Percentiles rank a stretch among this genome's conserved stretches.
These are phyloP conservation scores for Panicum miliaceum DNA, from an alignment of 176 grass and related monocot genomes.

Conservation along the genomic window DNA sequence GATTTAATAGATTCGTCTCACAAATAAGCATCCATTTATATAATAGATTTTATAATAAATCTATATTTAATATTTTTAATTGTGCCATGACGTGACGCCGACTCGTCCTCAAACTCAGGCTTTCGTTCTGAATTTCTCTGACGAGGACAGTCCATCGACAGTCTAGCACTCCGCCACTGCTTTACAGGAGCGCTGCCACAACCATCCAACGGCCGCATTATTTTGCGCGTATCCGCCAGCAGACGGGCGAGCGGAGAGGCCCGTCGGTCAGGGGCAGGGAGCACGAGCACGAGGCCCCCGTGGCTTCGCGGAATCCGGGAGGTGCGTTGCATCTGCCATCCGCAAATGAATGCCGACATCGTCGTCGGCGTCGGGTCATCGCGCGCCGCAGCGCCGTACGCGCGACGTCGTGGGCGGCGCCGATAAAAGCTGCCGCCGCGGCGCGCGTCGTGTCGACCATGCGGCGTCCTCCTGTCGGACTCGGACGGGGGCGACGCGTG, in stretches of 20 bases:
- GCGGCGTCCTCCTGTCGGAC: not conserved
- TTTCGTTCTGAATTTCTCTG: too few species aligned
- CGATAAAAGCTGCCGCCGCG: not conserved
- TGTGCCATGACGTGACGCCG: too few species aligned
- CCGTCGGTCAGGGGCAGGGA: not conserved
- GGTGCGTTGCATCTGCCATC: not conserved
- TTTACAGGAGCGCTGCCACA: not conserved
- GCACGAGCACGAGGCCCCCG: not conserved
- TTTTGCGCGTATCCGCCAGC: not conserved
- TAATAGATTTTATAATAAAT: too few species aligned
- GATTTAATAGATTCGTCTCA: too few species aligned
- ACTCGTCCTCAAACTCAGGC: too few species aligned
- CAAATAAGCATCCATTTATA: too few species aligned
- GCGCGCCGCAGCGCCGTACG: constrained; percentile 6
- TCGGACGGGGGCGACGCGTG: not conserved
- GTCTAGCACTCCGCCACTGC: too few species aligned
- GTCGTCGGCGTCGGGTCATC: not conserved
- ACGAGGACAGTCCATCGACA: not conserved
- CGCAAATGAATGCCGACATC: not conserved
- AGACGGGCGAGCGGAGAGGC: not conserved
- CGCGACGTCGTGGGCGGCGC: constrained; percentile 11
- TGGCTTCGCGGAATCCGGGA: constrained; percentile 21
- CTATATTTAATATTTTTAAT: too few species aligned
- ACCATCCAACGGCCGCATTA: not conserved
- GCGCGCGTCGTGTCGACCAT: not conserved